Evolutionary conservation across 345 rosid genomes (phyloP).

Genomic region (Acer saccharum): DNA sequence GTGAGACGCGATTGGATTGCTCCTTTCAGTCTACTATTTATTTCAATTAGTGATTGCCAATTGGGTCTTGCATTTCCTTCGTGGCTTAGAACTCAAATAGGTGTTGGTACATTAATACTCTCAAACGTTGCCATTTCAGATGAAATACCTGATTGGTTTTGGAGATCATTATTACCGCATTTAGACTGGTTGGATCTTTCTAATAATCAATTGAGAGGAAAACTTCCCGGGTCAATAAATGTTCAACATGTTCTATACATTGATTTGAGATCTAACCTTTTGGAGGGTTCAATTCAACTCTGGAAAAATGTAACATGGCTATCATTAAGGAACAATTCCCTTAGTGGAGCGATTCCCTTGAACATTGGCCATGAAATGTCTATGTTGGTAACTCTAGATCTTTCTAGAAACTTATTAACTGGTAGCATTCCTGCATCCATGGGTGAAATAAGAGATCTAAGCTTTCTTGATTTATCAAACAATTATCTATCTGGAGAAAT

Average conservation of each 20-base stretch:
- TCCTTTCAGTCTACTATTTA: background rate
- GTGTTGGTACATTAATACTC: background rate
- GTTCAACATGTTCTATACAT: rapidly evolving
- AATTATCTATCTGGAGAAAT: conserved; percentile 8
- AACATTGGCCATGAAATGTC: conserved; percentile 4
- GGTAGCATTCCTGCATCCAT: conserved; percentile 29
- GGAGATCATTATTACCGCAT: conserved; percentile 14
- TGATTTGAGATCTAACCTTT: conserved; percentile 2
- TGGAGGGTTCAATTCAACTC: background rate
- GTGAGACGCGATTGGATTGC: no score
- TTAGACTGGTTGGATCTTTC: conserved; percentile 7
- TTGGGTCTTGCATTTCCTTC: no score
- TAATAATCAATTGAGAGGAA: background rate
- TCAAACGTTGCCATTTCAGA: conserved; percentile 15
- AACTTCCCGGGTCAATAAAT: no score
- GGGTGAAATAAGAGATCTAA: background rate
- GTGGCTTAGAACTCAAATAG: no score
- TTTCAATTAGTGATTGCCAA: no score
- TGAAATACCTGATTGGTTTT: conserved; percentile 25
- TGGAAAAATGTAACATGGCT: background rate
- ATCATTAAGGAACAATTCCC: conserved; percentile 7
- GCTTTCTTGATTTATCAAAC: no score
- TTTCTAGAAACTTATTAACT: conserved; percentile 18
- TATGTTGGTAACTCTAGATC: background rate
- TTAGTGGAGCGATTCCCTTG: conserved; percentile 20